A percentile compares a stretch with the other conserved stretches of the same genome.
Conservation (phyloP, 805 yeast species). For the Cephaloascus fragrans region DNA sequence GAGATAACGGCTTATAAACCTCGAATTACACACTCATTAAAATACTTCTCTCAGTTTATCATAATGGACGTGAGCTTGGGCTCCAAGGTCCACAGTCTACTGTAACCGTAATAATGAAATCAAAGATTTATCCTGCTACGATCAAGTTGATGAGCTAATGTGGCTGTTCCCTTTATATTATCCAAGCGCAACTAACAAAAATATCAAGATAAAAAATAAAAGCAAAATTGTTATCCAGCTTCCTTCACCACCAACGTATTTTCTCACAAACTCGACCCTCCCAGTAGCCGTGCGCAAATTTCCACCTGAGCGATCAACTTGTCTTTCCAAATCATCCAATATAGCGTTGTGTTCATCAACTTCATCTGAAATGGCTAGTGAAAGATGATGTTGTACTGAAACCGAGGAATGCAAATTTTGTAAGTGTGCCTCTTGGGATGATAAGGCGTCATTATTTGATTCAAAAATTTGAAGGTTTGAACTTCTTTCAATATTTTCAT, state of each 20-base stretch:
- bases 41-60: too few species aligned
- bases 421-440: neutral
- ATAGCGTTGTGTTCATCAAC: neutral
- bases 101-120: too few species aligned
- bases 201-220: conserved; percentile 29
- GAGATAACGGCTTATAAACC: too few species aligned
- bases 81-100: too few species aligned
- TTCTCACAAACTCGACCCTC: conserved; percentile 26
- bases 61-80: too few species aligned
- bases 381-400: neutral
- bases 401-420: neutral
- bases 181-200: conserved; percentile 30
- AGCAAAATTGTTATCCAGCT: conserved; percentile 38
- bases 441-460: neutral
- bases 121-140: too few species aligned
- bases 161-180: too few species aligned
- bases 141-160: too few species aligned
- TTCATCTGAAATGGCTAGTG: neutral
- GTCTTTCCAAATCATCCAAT: conserved; percentile 1
- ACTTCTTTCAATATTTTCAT: too few species aligned
- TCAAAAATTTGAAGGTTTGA: neutral
- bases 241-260: conserved; percentile 34
- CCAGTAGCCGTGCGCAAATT: conserved; percentile 29
- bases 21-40: too few species aligned
- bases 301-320: conserved; percentile 11